Evolutionary conservation across 2,329 filamentous ascomycete species (phyloP).

Genomic region (Nannizzia gypsea): DNA sequence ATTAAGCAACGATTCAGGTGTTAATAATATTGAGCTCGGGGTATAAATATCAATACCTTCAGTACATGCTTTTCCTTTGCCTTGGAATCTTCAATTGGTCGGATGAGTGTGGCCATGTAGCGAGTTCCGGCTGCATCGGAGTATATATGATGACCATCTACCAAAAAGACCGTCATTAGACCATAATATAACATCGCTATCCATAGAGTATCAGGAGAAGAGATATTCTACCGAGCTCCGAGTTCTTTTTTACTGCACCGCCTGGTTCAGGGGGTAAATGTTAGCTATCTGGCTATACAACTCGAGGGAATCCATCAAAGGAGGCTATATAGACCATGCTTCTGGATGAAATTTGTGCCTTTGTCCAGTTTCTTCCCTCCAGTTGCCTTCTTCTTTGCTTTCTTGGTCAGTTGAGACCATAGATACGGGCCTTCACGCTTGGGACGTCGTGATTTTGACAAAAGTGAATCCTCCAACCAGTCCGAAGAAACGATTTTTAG

Average conservation of each 20-base stretch:
- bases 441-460: conserved; percentile 25
- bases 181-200: no score
- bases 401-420: conserved; percentile 17
- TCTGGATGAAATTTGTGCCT: background rate
- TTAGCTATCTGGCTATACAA: background rate
- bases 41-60: conserved; percentile 33
- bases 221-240: background rate
- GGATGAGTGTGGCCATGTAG: conserved; percentile 52
- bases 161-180: background rate
- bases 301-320: background rate
- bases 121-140: conserved; percentile 49
- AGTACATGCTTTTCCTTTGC: conserved; percentile 49
- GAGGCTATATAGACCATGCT: background rate
- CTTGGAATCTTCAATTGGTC: conserved; percentile 38
- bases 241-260: background rate
- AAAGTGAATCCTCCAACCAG: conserved; percentile 38
- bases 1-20: conserved; percentile 1
- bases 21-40: background rate
- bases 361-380: background rate
- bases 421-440: conserved; percentile 26
- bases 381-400: conserved; percentile 27
- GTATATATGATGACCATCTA: conserved; percentile 55
- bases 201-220: background rate
- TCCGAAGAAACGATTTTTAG: conserved; percentile 37
- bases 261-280: background rate